Base-by-base conservation (phyloP, 331 rosid genomes). In the Cydonia oblonga region DNA sequence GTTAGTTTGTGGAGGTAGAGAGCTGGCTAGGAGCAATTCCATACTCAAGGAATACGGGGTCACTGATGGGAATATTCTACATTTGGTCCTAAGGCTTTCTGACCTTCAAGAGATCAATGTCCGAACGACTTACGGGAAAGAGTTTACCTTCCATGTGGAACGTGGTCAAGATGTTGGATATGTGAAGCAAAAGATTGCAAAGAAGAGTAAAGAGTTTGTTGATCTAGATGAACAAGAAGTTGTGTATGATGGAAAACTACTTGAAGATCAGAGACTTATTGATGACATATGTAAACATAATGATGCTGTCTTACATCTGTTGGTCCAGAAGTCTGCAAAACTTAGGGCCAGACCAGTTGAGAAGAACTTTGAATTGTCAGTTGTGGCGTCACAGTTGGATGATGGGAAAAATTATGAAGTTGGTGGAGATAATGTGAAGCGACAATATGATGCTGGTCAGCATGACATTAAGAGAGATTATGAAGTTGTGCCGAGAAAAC, bases 1-100 rank as follows among this genome's bases (percentile, higher is more conserved):
- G 83, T 82, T 93, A 79, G 96, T 93, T 73, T 93, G 90, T 75
- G 91, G 96, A 18, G 98, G 98, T 11, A 86, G 98, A 59, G 98
- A 93, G 52, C 77, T 93, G 38, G 81, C 98, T 3, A 84, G 98
- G 61, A 85, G 90, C 71, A 78, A 85, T 81, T 87, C 97, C 3
- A 75, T 93, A 16, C 90, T 93, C 25, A 78, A 88, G 44, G 98
- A 93, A 25, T 93, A 93, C 40, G 97, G 97, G 10, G 90, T 93
- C 13, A 64, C 89, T 0, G 93, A 90, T 69, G 97, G 98, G 11
- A 89, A 93, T 76, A 85, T 93, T 61, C 68, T 93, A 84, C 97
- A 93, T 87, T 81, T 93, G 91, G 97, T 93, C 40, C 86, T 90
- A 33, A 80, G 81, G 70, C 78, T 89, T 9, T 84, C 96, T 2